phyloP scores from a whole-genome alignment of 495 filamentous ascomycete species.

The Aspergillus baeticus region DNA sequence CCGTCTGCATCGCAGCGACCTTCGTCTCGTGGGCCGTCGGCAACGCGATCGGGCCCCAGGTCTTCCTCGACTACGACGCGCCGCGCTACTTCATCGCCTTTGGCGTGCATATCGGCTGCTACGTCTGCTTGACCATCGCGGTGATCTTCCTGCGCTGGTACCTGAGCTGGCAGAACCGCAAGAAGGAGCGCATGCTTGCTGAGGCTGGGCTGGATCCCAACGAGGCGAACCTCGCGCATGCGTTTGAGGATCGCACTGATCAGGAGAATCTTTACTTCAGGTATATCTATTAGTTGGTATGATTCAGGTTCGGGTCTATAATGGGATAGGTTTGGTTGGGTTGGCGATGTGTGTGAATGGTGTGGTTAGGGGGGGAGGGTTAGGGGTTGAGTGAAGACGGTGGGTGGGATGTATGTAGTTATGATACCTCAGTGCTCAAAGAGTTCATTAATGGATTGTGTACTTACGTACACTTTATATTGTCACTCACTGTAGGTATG shows the following conservation, averaged over 20 bases:
- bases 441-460: too few relatives aligned
- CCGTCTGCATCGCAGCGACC: conserved; percentile 44
- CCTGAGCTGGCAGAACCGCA: conserved; percentile 34
- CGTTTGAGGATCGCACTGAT: conserved; percentile 51
- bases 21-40: conserved; percentile 45
- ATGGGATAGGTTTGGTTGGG: too few relatives aligned
- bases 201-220: conserved; percentile 27
- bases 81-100: conserved; percentile 43
- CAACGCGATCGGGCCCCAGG: conserved; percentile 50
- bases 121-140: conserved; percentile 32
- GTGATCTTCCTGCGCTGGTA: conserved; percentile 41
- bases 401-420: too few relatives aligned
- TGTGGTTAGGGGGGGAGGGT: too few relatives aligned
- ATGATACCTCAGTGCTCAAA: too few relatives aligned
- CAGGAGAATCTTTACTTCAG: conserved; percentile 47
- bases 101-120: conserved; percentile 44
- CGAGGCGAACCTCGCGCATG: conserved; percentile 34
- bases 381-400: too few relatives aligned
- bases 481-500: too few relatives aligned
- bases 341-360: too few relatives aligned
- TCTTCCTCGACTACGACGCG: conserved; percentile 37
- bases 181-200: conserved; percentile 36
- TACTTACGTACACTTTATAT: too few relatives aligned
- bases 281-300: conserved; percentile 51
- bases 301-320: too few relatives aligned